A percentile compares a stretch with the other conserved stretches of the same genome.
Evolutionary conservation across 2,329 filamentous ascomycete genomes (phyloP).

Genomic region (Didymella exigua): DNA sequence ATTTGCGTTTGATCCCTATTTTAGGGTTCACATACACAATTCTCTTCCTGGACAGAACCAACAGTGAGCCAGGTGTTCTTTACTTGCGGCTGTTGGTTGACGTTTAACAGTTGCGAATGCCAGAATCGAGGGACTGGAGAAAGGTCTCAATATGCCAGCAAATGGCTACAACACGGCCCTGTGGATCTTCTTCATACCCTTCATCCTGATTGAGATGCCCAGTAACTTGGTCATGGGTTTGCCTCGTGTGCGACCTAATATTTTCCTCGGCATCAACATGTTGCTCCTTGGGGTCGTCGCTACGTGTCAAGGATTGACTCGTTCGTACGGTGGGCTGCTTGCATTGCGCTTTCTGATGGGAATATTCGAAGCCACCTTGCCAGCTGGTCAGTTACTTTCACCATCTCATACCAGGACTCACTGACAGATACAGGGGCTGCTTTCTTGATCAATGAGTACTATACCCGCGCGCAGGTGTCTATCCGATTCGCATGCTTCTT

Average conservation of each 20-base stretch:
- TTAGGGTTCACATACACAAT: conserved; percentile 75
- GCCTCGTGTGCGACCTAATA: conserved; percentile 67
- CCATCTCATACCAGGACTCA: background rate
- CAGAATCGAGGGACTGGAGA: conserved; percentile 59
- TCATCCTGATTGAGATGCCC: conserved; percentile 75
- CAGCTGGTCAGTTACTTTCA: conserved; percentile 27
- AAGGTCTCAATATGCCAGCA: conserved; percentile 66
- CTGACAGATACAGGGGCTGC: conserved; percentile 31
- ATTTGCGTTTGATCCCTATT: conserved; percentile 64
- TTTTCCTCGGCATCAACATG: conserved; percentile 84
- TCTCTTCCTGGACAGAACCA: conserved; percentile 72
- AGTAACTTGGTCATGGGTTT: conserved; percentile 78
- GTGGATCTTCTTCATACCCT: conserved; percentile 86
- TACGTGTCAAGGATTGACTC: conserved; percentile 39
- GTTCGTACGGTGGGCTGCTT: conserved; percentile 36
- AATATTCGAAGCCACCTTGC: conserved; percentile 41
- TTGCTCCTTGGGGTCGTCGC: conserved; percentile 65
- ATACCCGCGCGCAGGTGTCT: conserved; percentile 60
- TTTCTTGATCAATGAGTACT: conserved; percentile 45
- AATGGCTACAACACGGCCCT: conserved; percentile 74
- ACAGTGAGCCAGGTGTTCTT: conserved; percentile 47
- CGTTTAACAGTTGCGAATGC: conserved; percentile 69
- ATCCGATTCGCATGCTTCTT: conserved; percentile 61
- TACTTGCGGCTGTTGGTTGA: background rate
- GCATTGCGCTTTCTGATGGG: conserved; percentile 42